A percentile compares a stretch with the other conserved stretches of the same genome.
phyloP scores from a whole-genome alignment of 2,329 filamentous ascomycete genomes.

The Ophiosphaerella korrae region DNA sequence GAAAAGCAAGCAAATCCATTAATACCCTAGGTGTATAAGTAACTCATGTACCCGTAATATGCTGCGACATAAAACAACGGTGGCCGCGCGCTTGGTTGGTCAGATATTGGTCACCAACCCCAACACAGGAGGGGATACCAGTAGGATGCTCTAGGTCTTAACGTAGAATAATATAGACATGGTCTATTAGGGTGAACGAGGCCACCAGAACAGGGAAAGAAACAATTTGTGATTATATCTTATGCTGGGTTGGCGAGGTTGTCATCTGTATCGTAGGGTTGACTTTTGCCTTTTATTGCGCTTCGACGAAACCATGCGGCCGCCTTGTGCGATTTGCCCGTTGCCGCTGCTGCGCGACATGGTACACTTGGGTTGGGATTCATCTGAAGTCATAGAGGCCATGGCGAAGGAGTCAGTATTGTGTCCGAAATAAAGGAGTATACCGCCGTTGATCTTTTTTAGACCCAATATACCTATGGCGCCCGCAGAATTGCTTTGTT shows the following conservation, averaged over 20 bases:
- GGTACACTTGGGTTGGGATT: constrained; percentile 75
- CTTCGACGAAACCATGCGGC: constrained; percentile 55
- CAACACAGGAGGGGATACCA: too few relatives aligned
- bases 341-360: constrained; percentile 77
- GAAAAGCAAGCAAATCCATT: too few relatives aligned
- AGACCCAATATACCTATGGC: constrained; percentile 91
- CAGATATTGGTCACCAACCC: too few relatives aligned
- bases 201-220: too few relatives aligned
- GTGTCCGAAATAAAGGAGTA: constrained; percentile 91
- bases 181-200: too few relatives aligned
- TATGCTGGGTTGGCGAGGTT: neutral
- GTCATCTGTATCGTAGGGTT: constrained; percentile 3
- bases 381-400: constrained; percentile 83
- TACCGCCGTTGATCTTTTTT: constrained; percentile 77
- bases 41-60: too few relatives aligned
- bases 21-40: too few relatives aligned
- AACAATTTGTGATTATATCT: too few relatives aligned
- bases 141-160: too few relatives aligned
- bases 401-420: constrained; percentile 91
- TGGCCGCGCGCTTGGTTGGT: too few relatives aligned
- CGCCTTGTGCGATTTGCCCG: constrained; percentile 59
- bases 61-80: too few relatives aligned
- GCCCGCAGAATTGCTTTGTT: constrained; percentile 76
- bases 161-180: too few relatives aligned
- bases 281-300: constrained; percentile 37